phyloP scores from a whole-genome alignment of 2,329 filamentous ascomycete species.

The Exserohilum rostratum region DNA sequence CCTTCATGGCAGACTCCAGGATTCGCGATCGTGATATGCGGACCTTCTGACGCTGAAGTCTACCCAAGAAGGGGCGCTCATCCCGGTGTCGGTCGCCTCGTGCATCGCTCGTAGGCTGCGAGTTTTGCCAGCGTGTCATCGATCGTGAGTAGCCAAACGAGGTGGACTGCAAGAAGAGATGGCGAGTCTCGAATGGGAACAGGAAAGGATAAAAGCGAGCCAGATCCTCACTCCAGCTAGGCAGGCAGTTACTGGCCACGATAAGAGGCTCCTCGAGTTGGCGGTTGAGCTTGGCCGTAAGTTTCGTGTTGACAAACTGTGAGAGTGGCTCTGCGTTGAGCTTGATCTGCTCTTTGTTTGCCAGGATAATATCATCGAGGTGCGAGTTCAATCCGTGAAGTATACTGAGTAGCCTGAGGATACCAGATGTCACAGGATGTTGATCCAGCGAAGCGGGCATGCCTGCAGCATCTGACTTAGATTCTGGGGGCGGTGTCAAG shows the following conservation, averaged over 20 bases:
- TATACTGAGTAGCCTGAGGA: conserved; percentile 85
- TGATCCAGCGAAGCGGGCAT: conserved; percentile 82
- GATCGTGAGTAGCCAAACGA: conserved; percentile 97
- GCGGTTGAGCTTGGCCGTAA: conserved; percentile 95
- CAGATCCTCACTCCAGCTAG: conserved; percentile 94
- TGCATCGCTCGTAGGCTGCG: conserved; percentile 79
- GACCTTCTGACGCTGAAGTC: conserved; percentile 96
- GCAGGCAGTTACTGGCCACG: conserved; percentile 94
- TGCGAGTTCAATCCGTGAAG: conserved; percentile 93
- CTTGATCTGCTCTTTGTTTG: conserved; percentile 72
- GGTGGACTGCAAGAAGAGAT: conserved; percentile 95
- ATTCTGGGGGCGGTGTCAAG: conserved; percentile 61
- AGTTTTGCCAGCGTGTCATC: conserved; percentile 96
- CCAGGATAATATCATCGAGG: conserved; percentile 84
- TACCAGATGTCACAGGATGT: conserved; percentile 82
- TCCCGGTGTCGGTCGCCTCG: conserved; percentile 82
- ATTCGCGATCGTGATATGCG: conserved; percentile 94
- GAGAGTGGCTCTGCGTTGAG: conserved; percentile 82
- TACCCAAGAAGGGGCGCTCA: conserved; percentile 87
- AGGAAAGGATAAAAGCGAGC: conserved; percentile 94
- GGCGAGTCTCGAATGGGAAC: conserved; percentile 96
- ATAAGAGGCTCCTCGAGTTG: conserved; percentile 96
- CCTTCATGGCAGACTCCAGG: conserved; percentile 93
- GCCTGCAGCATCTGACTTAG: conserved; percentile 61
- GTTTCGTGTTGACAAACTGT: conserved; percentile 97